phyloP scores from a whole-genome alignment of 2,329 filamentous ascomycete genomes.

The Ophiosphaerella korrae region DNA sequence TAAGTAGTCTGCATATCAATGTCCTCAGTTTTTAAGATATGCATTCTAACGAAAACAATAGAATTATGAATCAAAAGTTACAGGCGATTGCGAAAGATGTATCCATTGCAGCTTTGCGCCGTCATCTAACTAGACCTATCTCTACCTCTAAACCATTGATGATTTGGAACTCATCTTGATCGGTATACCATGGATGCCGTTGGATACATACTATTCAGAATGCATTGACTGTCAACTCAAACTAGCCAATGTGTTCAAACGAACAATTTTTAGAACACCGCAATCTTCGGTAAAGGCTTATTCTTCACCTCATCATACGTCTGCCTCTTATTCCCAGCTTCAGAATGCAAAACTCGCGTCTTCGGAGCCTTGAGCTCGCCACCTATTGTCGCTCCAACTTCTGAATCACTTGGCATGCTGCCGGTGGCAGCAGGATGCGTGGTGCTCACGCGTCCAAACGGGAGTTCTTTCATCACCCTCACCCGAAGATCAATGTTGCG shows the following conservation, averaged over 20 bases:
- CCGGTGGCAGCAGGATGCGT: not conserved
- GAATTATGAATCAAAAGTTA: too few species aligned
- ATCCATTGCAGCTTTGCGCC: too few species aligned
- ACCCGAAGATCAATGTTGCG: constrained; percentile 13
- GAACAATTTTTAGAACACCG: constrained; percentile 12
- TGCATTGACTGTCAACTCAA: too few species aligned
- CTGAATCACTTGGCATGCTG: constrained; percentile 4
- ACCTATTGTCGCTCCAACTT: constrained; percentile 8
- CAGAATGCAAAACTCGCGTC: constrained; percentile 1
- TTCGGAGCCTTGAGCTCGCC: constrained; percentile 11
- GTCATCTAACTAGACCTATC: too few species aligned
- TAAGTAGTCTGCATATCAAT: too few species aligned
- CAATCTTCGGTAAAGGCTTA: constrained; percentile 35
- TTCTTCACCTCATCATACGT: constrained; percentile 33
- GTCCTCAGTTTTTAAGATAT: too few species aligned
- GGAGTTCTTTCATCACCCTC: constrained; percentile 9
- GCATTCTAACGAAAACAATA: too few species aligned
- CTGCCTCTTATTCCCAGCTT: constrained; percentile 5
- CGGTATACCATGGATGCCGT: too few species aligned
- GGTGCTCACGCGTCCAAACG: constrained; percentile 9
- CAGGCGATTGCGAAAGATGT: too few species aligned
- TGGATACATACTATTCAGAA: too few species aligned
- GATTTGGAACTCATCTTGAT: too few species aligned
- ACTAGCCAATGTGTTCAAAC: not conserved
- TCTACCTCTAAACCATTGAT: too few species aligned